Evolutionary conservation across 148 eudicot genomes (phyloP).

Genomic region (Nepenthes gracilis): DNA sequence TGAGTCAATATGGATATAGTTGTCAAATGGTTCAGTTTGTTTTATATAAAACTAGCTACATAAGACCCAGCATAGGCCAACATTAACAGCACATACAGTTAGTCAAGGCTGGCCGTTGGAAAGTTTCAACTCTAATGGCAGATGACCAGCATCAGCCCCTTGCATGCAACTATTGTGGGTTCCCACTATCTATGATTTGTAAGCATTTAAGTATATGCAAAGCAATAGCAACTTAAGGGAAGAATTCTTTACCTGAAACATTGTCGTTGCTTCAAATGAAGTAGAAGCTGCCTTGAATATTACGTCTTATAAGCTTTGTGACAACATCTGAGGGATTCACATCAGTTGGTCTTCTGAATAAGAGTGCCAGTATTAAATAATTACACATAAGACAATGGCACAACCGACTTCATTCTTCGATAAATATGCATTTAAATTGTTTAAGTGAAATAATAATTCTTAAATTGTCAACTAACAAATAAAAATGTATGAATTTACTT

Average conservation of each 20-base stretch:
- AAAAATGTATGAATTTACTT: too few relatives aligned
- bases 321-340: slow-evolving; percentile 95
- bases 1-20: slow-evolving; percentile 81
- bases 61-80: slow-evolving; percentile 80
- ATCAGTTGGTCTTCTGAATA: slow-evolving; percentile 89
- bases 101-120: neutral
- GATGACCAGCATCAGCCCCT: neutral
- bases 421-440: too few relatives aligned
- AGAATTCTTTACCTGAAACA: slow-evolving; percentile 46
- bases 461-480: too few relatives aligned
- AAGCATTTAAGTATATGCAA: neutral
- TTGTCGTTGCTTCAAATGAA: slow-evolving; percentile 37
- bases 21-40: slow-evolving; percentile 27
- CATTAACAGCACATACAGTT: neutral
- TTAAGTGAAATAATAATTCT: too few relatives aligned
- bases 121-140: neutral
- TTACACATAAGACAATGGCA: neutral
- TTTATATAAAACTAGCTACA: slow-evolving; percentile 61
- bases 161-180: neutral
- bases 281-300: slow-evolving; percentile 48
- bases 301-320: slow-evolving; percentile 52
- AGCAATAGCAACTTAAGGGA: neutral
- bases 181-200: neutral
- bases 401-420: too few relatives aligned
- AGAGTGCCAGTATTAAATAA: neutral